Base-by-base conservation (phyloP, 2,329 filamentous ascomycete species). In the Orbilia brochopaga region DNA sequence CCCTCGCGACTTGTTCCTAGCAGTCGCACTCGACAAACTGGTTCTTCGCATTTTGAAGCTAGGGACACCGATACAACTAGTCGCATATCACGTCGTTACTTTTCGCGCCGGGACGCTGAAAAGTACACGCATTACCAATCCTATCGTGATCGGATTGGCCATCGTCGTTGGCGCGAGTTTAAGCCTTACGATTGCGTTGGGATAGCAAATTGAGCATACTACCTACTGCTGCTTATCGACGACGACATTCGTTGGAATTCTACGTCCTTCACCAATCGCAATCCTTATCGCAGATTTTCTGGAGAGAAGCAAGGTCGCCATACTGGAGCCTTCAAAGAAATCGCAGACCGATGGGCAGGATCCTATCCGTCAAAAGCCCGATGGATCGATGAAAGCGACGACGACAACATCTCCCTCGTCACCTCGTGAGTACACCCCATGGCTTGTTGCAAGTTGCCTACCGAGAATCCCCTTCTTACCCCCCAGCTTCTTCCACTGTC, bases 351-450 rank as follows among this genome's bases (percentile, higher is more conserved):
- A 60, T 72, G 60, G 67, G 67, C 67, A 27, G 67, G 67, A 60
- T 64, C 67, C 67, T 72, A 64, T 72, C 67, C 60, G 67, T 72
- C 67, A 65, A 27, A 72, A 61, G 52, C 17, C 50, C 59, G 67
- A 72, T 72, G 67, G 67, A 72, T 60, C 67, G 67, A 65, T 72
- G 67, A 72, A 64, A 72, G 56, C 67, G 60, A 63, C 52, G 60
- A 63, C 52, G 65, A 53, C 42, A 24, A 44, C 60, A 44, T 60
- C 67, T 72, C 55, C 55, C 55, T 48, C 55, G 58, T 46, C 59
- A 70, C 53, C 65, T 32, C 67, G 67, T 72, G 64, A 72, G 67
- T 72, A 60, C 55, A 60, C 60, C 24, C 57, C 35, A 62, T 51
- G 55, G 51, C n/a, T 10, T 57, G 44, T 56, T 57, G 61, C 48